These are phyloP conservation scores for Paspalum vaginatum DNA, from an alignment of 176 grass and related monocot genomes.

Conservation along the genomic window DNA sequence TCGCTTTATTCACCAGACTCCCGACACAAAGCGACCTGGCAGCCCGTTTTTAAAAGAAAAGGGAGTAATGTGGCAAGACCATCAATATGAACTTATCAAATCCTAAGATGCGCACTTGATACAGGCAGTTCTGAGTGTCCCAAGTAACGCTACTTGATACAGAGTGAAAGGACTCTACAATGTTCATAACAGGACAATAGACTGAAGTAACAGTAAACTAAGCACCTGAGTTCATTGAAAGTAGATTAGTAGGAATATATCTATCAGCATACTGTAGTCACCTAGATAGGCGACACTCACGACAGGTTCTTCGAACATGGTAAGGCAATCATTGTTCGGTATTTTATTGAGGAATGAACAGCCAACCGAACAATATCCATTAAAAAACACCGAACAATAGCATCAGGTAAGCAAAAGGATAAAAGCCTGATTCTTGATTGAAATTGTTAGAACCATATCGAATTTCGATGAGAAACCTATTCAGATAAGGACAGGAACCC, in stretches of 20 bases:
- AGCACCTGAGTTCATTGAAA: not conserved
- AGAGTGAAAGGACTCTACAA: not conserved
- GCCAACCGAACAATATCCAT: conserved; percentile 1
- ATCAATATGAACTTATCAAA: conserved; percentile 23
- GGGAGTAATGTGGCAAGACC: not conserved
- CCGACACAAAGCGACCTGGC: conserved; percentile 1
- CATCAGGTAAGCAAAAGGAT: conserved; percentile 1
- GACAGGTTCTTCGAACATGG: not conserved
- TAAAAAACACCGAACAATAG: conserved; percentile 16
- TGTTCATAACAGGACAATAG: not conserved
- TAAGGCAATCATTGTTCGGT: conserved; percentile 27
- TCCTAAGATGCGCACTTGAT: not conserved
- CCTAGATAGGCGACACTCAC: not conserved
- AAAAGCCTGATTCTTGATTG: not conserved
- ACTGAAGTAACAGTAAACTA: conserved; percentile 2
- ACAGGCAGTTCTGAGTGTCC: conserved; percentile 25
- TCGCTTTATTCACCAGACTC: not conserved
- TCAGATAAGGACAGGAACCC: not conserved
- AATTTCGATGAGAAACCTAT: conserved; percentile 12
- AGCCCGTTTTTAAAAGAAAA: not conserved
- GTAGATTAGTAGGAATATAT: not conserved
- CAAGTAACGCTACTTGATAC: conserved; percentile 6
- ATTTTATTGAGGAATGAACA: conserved; percentile 37
- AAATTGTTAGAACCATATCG: not conserved
- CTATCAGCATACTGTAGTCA: not conserved